Conservation (phyloP, 2,329 filamentous ascomycete genomes). For the Pochonia chlamydosporia region DNA sequence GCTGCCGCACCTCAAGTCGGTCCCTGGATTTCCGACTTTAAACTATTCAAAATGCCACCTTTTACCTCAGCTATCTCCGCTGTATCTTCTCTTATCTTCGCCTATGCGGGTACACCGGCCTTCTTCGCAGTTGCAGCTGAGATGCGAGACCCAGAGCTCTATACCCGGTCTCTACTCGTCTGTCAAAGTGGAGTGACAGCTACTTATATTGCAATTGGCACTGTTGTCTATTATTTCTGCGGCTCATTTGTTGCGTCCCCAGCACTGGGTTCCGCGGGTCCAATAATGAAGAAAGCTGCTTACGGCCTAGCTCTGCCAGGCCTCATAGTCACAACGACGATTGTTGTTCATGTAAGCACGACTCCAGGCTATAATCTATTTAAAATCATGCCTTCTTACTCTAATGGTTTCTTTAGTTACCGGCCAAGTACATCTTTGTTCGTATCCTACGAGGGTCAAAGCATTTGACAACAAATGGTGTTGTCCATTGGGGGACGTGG, state of each 20-base stretch:
- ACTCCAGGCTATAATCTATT: not conserved
- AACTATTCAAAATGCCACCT: conserved; percentile 21
- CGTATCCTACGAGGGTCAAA: conserved; percentile 21
- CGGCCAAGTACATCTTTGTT: conserved; percentile 23
- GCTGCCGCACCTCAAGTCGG: conserved; percentile 16
- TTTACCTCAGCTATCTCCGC: conserved; percentile 25
- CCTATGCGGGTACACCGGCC: conserved; percentile 29
- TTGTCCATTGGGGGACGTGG: conserved; percentile 24
- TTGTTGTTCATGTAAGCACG: conserved; percentile 21
- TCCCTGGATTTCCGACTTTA: conserved; percentile 21
- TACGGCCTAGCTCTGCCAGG: conserved; percentile 34
- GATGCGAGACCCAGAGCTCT: conserved; percentile 25
- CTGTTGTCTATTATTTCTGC: conserved; percentile 40
- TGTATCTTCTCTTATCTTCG: conserved; percentile 27
- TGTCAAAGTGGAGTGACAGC: conserved; percentile 21
- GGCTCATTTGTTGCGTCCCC: conserved; percentile 40
- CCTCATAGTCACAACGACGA: conserved; percentile 20
- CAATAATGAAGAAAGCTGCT: conserved; percentile 34
- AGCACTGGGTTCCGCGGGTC: conserved; percentile 39
- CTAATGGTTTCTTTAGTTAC: not conserved
- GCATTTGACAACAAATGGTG: conserved; percentile 20
- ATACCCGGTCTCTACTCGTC: conserved; percentile 20
- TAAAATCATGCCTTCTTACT: not conserved
- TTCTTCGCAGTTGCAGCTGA: conserved; percentile 27
- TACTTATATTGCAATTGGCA: conserved; percentile 25